A percentile compares a stretch with the other conserved stretches of the same genome.
Conservation (phyloP, 1,139 yeast species). For the Pneumocystis sp. region DNA sequence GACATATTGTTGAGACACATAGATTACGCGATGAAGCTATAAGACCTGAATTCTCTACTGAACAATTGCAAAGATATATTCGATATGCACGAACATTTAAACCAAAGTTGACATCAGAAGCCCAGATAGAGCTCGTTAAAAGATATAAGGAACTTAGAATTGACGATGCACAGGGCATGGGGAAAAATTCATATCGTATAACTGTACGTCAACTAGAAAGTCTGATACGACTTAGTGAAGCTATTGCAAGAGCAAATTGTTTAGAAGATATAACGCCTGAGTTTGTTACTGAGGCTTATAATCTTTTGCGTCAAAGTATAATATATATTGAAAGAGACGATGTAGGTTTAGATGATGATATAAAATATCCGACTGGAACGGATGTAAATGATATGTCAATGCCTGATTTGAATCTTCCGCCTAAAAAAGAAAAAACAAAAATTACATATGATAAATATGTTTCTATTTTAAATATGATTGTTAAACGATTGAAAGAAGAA, state of each 20-base stretch:
- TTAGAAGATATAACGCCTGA: conserved; percentile 74
- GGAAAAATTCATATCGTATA: conserved; percentile 72
- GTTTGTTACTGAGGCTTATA: conserved; percentile 89
- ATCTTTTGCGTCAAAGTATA: conserved; percentile 74
- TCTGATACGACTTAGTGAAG: conserved; percentile 85
- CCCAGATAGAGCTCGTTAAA: conserved; percentile 61
- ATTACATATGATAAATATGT: conserved; percentile 80
- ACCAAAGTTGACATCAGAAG: conserved; percentile 70
- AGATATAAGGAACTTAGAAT: conserved; percentile 76
- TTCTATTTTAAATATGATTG: conserved; percentile 65
- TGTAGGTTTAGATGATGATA: conserved; percentile 65
- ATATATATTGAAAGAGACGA: conserved; percentile 93
- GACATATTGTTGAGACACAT: conserved; percentile 85
- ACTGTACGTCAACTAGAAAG: conserved; percentile 93
- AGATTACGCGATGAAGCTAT: conserved; percentile 86
- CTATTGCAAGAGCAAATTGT: conserved; percentile 94
- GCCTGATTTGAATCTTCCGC: conserved; percentile 5
- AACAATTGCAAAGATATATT: conserved; percentile 76
- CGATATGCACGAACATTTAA: conserved; percentile 86
- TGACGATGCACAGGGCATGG: conserved; percentile 86
- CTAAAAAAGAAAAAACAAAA: conserved; percentile 30
- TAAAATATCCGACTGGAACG: conserved; percentile 19
- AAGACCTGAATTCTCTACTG: conserved; percentile 77
- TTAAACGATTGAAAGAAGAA: conserved; percentile 46
- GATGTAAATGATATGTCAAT: conserved; percentile 11